These are phyloP conservation scores for Saturnispora kantuleensis DNA, from an alignment of 805 yeast species.

Conservation along the genomic window DNA sequence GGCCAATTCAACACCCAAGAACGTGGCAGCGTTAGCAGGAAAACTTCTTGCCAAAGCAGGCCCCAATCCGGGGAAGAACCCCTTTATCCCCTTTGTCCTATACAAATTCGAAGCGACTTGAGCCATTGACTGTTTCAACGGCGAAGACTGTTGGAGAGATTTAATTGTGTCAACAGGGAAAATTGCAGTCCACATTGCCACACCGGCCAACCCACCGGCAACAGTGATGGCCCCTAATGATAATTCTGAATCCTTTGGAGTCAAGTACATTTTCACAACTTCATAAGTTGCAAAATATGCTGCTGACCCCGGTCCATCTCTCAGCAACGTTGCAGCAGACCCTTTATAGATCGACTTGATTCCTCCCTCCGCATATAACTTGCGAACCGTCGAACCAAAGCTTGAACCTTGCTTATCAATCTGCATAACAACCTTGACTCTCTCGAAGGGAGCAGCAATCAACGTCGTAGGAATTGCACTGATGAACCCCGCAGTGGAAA, in stretches of 20 bases:
- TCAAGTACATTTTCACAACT: constrained; percentile 52
- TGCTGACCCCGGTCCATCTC: constrained; percentile 98
- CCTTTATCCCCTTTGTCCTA: constrained; percentile 69
- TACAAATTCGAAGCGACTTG: constrained; percentile 65
- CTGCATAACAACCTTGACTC: constrained; percentile 91
- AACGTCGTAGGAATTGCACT: constrained; percentile 92
- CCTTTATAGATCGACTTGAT: constrained; percentile 81
- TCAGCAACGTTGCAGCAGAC: constrained; percentile 80
- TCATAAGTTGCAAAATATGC: constrained; percentile 93
- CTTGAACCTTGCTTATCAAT: constrained; percentile 31
- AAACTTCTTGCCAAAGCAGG: constrained; percentile 91
- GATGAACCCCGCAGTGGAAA: constrained; percentile 86
- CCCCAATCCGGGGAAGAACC: constrained; percentile 95
- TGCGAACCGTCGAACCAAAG: constrained; percentile 51
- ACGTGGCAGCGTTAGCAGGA: constrained; percentile 99
- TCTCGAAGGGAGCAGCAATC: constrained; percentile 96
- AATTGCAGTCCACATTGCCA: constrained; percentile 92
- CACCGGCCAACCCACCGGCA: constrained; percentile 96
- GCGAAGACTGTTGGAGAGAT: constrained; percentile 65
- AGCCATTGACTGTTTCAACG: constrained; percentile 41
- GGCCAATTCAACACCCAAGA: constrained; percentile 88
- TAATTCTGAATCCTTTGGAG: constrained; percentile 37
- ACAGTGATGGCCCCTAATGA: constrained; percentile 67
- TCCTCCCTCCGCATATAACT: constrained; percentile 74
- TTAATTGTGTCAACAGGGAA: constrained; percentile 96